Evolutionary conservation across 805 yeast species (phyloP).

Genomic region (Kluyveromyces aestuarii): DNA sequence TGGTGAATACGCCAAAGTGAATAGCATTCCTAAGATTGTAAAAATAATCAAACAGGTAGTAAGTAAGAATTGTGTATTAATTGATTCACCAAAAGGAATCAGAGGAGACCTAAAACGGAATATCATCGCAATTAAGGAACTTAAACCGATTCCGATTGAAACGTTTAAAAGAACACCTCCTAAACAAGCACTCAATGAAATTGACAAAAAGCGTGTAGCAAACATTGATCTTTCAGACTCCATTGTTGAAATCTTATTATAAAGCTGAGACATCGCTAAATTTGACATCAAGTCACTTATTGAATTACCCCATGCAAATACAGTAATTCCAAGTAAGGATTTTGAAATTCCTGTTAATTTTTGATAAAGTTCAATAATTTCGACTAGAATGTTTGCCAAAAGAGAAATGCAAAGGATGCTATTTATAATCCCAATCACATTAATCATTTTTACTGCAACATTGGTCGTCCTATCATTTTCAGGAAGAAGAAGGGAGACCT

Average conservation of each 20-base stretch:
- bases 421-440: constrained; percentile 21
- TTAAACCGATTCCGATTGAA: constrained; percentile 73
- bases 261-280: constrained; percentile 63
- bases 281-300: constrained; percentile 86
- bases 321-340: constrained; percentile 81
- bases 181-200: constrained; percentile 89
- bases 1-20: background rate
- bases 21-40: background rate
- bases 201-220: constrained; percentile 63
- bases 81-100: background rate
- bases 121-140: constrained; percentile 44
- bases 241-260: constrained; percentile 18
- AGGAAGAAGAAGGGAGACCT: constrained; percentile 3
- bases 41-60: background rate
- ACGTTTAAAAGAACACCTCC: constrained; percentile 85
- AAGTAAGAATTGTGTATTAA: constrained; percentile 1
- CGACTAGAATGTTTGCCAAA: constrained; percentile 28
- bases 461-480: background rate
- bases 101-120: constrained; percentile 11
- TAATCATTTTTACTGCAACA: constrained; percentile 7
- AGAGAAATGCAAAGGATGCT: constrained; percentile 27
- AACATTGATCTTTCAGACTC: constrained; percentile 12
- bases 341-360: constrained; percentile 45
- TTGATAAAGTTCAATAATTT: constrained; percentile 28
- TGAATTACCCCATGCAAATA: constrained; percentile 91